These are phyloP conservation scores for Letharia lupina DNA, from an alignment of 495 filamentous ascomycete genomes.

Conservation along the genomic window DNA sequence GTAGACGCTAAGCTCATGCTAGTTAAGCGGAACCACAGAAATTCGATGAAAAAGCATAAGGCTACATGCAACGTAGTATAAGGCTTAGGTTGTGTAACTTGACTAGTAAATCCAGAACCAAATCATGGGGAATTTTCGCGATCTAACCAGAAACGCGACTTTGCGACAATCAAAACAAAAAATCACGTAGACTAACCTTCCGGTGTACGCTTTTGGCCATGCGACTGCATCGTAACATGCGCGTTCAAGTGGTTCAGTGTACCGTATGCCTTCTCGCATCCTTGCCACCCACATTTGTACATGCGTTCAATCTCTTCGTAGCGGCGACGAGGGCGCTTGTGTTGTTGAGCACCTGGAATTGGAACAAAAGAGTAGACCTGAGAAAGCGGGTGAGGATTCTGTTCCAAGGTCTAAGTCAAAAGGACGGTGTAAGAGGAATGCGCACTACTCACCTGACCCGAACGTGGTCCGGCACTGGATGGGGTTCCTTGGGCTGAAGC, in stretches of 20 bases:
- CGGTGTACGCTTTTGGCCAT: constrained; percentile 84
- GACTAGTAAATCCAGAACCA: constrained; percentile 34
- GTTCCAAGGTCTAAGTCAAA: constrained; percentile 24
- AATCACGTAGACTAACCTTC: constrained; percentile 62
- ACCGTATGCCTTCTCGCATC: constrained; percentile 96
- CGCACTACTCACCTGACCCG: constrained; percentile 59
- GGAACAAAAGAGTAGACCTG: constrained; percentile 98
- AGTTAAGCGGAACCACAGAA: constrained; percentile 16
- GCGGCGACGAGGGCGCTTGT: constrained; percentile 87
- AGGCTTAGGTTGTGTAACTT: constrained; percentile 40
- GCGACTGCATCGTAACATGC: constrained; percentile 96
- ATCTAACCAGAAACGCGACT: constrained; percentile 30
- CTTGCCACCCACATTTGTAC: constrained; percentile 99
- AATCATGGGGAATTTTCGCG: constrained; percentile 19
- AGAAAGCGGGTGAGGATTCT: constrained; percentile 41
- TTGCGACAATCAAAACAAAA: constrained; percentile 18
- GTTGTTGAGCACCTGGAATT: constrained; percentile 93
- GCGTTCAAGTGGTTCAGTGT: constrained; percentile 95
- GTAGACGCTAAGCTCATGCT: constrained; percentile 19
- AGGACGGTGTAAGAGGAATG: constrained; percentile 23
- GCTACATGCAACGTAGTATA: constrained; percentile 31
- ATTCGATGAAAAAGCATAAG: constrained; percentile 13
- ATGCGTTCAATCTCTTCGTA: constrained; percentile 99
- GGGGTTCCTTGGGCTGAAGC: constrained; percentile 51
- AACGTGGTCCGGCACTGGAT: constrained; percentile 52